Base-by-base conservation (phyloP, 1,284 basidiomycete species). In the Phylloporus sp. region DNA sequence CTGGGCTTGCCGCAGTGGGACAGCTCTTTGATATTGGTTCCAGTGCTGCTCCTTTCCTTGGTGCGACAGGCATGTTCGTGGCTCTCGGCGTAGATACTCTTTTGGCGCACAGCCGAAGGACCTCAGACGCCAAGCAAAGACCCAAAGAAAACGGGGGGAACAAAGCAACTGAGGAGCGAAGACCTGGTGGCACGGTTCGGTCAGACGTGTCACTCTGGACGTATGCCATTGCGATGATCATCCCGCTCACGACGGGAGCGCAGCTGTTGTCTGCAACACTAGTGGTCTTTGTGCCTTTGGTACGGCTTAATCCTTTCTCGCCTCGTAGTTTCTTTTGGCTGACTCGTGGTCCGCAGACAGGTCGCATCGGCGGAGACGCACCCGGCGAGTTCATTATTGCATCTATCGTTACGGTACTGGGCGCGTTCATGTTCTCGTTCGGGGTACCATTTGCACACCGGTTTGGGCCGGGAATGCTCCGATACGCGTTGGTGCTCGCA, bases 311-410 rank as follows among this genome's bases (percentile, higher is more conserved):
- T 31, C 34, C 62, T 17, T 34, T 26, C 46, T n/a, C 40, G 22
- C 34, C 15, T 40, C 40, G 61, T 37, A 15, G 31, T 54, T 26
- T 11, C 12, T 58, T 24, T 47, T 58, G 3, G 34, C 28, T 60
- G 40, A 61, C 56, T 42, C 37, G 49, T 56, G 61, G 31, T 29
- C 51, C 28, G 18, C 64, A 92, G 89, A 91, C 89, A 1, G 92
- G 92, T 37, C 86, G 92, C 15, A 86, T 91, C 60, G 93, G 93
- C 44, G 83, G 82, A 58, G 86, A 90, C 44, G 92, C 91, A 0
- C 95, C 96, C 0, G 89, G 90, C 2, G 97, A 99, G 71, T 86
- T 93, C 72, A 92, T 98, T 73, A 93, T 98, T 56, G 96, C 94
- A 0, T 88, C 89, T 17, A 86, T 93, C 59, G 87, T 90, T 28